Evolutionary conservation across 2,329 filamentous ascomycete species (phyloP), one percentile per base, ranked within the genome.

Genomic region (Diaporthe ilicicola): DNA sequence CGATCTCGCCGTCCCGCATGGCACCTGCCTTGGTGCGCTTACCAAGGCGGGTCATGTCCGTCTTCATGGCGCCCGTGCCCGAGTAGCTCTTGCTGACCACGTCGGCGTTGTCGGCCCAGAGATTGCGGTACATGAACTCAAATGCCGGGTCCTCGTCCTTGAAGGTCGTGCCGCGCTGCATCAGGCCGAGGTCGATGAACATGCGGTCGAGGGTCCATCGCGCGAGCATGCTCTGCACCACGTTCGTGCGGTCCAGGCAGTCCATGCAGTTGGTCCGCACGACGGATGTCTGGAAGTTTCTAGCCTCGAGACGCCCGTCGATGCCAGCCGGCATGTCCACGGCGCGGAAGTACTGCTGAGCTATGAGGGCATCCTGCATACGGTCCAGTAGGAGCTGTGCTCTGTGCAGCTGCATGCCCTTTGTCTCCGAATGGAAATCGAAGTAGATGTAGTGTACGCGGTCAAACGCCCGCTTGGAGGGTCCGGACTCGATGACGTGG

Each of bases 261-360:
- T 99, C 96, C 96, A 99, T 99, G 84, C 96, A 99, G 81, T 99
- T 99, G 48, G 96, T 98, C 67, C 96, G 92, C 74, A 99, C 95
- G 19, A 98, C 95, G 73, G 93, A 94, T 1, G 91, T 94, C 85
- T 99, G 96, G 74, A 90, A 87, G 73, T 89, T 91, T 74, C 94
- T 91, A 42, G 94, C 89, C 76, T 98, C 95, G 15, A 98, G 87
- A 22, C 89, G 90, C 37, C 92, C 93, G 71, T 91, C 87, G 62
- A 86, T 80, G 75, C 90, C 89, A 53, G 90, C 93, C 2, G 94
- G 93, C 84, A 92, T 93, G 80, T 98, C 94, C 34, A 95, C 90
- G 46, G 94, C 95, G 73, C 94, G 92, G 87, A 98, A 99, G 83
- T 99, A 99, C 75, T 93, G 91, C 76, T 97, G 94, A 50, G 90